Evolutionary conservation across 2,329 filamentous ascomycete genomes (phyloP).

Genomic region (Emmonsiellopsis sp.): DNA sequence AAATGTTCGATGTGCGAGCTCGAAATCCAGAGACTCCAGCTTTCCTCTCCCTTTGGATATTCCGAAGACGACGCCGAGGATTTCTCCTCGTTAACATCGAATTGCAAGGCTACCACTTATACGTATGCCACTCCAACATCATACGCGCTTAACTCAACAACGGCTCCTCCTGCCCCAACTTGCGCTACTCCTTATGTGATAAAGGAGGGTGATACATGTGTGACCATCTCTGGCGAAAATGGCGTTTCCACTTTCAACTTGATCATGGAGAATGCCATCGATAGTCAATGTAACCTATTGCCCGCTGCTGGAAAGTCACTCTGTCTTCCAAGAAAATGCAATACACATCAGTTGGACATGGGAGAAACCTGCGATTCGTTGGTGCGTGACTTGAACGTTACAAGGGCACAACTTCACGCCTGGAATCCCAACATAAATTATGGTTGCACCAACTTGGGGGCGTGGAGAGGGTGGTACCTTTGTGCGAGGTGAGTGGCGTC

Average conservation of each 20-base stretch:
- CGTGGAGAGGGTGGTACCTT: background rate
- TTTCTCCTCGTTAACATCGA: slow-evolving; percentile 1
- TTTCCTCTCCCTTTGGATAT: slow-evolving; percentile 13
- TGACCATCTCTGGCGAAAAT: background rate
- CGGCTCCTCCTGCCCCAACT: background rate
- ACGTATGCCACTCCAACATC: slow-evolving; percentile 8
- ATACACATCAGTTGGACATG: slow-evolving; percentile 4
- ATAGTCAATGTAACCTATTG: background rate
- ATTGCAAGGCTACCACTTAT: slow-evolving; percentile 7
- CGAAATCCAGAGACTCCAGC: slow-evolving; percentile 7
- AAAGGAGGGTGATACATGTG: background rate
- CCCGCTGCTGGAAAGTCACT: background rate
- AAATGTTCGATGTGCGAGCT: slow-evolving; percentile 11
- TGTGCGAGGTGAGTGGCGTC: background rate
- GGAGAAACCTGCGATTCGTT: slow-evolving; percentile 10
- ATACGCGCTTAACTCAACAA: background rate
- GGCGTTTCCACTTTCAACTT: background rate
- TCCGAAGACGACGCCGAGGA: slow-evolving; percentile 6
- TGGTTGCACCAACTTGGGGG: slow-evolving; percentile 11
- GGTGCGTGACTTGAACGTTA: slow-evolving; percentile 4
- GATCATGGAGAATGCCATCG: background rate
- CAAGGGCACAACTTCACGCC: slow-evolving; percentile 7
- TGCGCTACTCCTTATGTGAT: background rate
- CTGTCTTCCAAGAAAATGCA: slow-evolving; percentile 7
- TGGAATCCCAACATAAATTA: slow-evolving; percentile 13